Evolutionary conservation across 2,329 filamentous ascomycete species (phyloP).

Genomic region (Apiospora arundinis): DNA sequence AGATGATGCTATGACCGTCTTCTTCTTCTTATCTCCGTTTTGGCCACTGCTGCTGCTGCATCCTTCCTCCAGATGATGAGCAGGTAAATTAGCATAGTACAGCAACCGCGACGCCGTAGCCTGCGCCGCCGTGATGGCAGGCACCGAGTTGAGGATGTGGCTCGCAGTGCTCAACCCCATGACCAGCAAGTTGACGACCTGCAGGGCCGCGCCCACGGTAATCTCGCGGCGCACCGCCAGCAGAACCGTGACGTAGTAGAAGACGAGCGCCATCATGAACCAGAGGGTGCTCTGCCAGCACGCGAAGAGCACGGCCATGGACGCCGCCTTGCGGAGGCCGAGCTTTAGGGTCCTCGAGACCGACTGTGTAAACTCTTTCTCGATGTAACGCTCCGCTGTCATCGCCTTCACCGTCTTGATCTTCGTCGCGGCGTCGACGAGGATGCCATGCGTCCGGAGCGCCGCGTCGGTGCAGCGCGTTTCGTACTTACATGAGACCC

Average conservation of each 20-base stretch:
- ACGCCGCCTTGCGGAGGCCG: slow-evolving; percentile 70
- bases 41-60: slow-evolving; percentile 60
- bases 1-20: slow-evolving; percentile 41
- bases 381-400: slow-evolving; percentile 76
- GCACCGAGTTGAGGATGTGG: slow-evolving; percentile 74
- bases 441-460: slow-evolving; percentile 64
- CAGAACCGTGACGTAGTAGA: slow-evolving; percentile 79
- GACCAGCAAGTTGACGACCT: slow-evolving; percentile 83
- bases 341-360: slow-evolving; percentile 59
- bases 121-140: slow-evolving; percentile 78
- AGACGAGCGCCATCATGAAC: slow-evolving; percentile 78
- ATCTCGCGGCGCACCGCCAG: slow-evolving; percentile 53
- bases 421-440: slow-evolving; percentile 78
- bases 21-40: no score
- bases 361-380: slow-evolving; percentile 63
- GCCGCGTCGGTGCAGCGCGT: slow-evolving; percentile 67
- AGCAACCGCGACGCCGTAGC: slow-evolving; percentile 77
- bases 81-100: slow-evolving; percentile 67
- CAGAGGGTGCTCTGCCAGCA: slow-evolving; percentile 75
- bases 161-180: slow-evolving; percentile 79
- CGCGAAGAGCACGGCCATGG: slow-evolving; percentile 76
- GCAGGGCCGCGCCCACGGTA: slow-evolving; percentile 67
- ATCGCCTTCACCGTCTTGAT: slow-evolving; percentile 80
- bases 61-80: slow-evolving; percentile 38
- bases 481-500: slow-evolving; percentile 76